Conservation (phyloP, 2,329 filamentous ascomycete species). For the Fusarium sp. region DNA sequence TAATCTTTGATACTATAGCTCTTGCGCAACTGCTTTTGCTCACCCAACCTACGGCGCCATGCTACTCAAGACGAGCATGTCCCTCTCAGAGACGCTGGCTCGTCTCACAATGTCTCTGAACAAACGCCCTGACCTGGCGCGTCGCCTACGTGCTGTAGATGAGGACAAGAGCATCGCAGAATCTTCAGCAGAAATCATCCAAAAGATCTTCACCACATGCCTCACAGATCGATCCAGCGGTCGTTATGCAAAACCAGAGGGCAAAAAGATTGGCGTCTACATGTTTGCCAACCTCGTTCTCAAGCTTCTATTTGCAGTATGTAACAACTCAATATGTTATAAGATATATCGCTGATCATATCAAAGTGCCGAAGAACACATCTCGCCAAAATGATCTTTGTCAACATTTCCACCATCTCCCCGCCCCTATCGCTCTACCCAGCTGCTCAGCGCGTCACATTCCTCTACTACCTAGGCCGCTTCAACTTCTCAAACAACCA, state of each 20-base stretch:
- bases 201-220: slow-evolving; percentile 91
- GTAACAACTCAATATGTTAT: slow-evolving; percentile 20
- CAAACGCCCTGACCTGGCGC: slow-evolving; percentile 79
- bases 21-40: slow-evolving; percentile 83
- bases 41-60: slow-evolving; percentile 83
- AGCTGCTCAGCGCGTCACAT: slow-evolving; percentile 87
- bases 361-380: slow-evolving; percentile 79
- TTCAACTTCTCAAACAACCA: slow-evolving; percentile 89
- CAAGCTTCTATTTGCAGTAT: slow-evolving; percentile 84
- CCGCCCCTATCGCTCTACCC: slow-evolving; percentile 85
- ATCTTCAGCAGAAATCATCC: slow-evolving; percentile 86
- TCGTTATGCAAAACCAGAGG: slow-evolving; percentile 74
- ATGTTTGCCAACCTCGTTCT: slow-evolving; percentile 90
- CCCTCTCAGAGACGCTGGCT: slow-evolving; percentile 81
- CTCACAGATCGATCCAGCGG: slow-evolving; percentile 80
- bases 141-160: slow-evolving; percentile 68
- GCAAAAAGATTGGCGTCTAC: slow-evolving; percentile 89
- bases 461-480: slow-evolving; percentile 91
- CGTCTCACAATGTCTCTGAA: slow-evolving; percentile 86
- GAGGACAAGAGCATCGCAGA: slow-evolving; percentile 83
- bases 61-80: slow-evolving; percentile 84
- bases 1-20: slow-evolving; percentile 56
- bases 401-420: slow-evolving; percentile 84
- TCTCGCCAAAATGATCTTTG: slow-evolving; percentile 87
- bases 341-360: background rate